Percentiles rank a stretch among this genome's conserved stretches.
phyloP scores from a whole-genome alignment of 129 eudicot species.

The Logfia minima region DNA sequence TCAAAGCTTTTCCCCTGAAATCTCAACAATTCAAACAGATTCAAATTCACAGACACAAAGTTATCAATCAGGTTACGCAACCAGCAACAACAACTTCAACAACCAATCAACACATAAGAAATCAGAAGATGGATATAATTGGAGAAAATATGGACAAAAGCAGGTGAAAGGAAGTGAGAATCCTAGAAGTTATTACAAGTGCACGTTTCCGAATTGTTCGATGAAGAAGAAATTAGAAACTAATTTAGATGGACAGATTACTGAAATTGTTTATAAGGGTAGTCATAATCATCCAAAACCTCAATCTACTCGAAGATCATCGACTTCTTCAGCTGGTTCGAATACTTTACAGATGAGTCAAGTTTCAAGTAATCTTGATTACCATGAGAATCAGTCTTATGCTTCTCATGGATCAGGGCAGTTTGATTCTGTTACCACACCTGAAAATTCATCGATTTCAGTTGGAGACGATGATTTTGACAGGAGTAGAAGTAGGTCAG shows the following conservation, averaged over 20 bases:
- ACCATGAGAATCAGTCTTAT: conserved; percentile 40
- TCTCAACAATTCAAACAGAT: conserved; percentile 46
- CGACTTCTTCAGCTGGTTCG: conserved; percentile 48
- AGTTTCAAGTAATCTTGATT: conserved; percentile 24
- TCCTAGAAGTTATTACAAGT: conserved; percentile 86
- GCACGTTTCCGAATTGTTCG: conserved; percentile 69
- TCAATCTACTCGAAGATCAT: conserved; percentile 65
- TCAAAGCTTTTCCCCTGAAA: conserved; percentile 57
- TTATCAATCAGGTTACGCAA: conserved; percentile 32
- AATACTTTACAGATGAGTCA: conserved; percentile 32
- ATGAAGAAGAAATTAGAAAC: conserved; percentile 81
- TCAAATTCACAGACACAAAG: conserved; percentile 40
- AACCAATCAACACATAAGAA: conserved; percentile 40
- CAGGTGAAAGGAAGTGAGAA: conserved; percentile 89
- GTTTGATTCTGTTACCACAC: conserved; percentile 66
- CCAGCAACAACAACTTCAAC: conserved; percentile 21
- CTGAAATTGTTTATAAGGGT: conserved; percentile 87
- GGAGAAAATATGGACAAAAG: conserved; percentile 93
- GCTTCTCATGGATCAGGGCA: conserved; percentile 49
- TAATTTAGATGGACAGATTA: conserved; percentile 65
- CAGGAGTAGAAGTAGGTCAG: conserved; percentile 49
- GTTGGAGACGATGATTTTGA: conserved; percentile 72
- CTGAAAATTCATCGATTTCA: conserved; percentile 71
- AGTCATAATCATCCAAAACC: conserved; percentile 85
- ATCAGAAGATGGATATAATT: conserved; percentile 78